Conservation (phyloP, 1,284 basidiomycete species). For the Laetiporus sulphureus region DNA sequence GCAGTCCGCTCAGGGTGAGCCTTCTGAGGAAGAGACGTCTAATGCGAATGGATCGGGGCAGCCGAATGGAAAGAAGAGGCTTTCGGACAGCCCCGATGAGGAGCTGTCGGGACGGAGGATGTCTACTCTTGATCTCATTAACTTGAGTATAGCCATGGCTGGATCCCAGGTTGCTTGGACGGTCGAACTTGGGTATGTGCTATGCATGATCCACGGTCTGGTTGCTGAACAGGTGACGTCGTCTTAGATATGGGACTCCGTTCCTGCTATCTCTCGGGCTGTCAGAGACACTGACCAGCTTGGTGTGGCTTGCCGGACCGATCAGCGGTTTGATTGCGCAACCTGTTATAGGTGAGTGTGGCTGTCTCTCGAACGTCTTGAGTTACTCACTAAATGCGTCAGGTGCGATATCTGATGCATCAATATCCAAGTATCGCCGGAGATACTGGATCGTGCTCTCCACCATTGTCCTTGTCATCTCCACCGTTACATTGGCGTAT, state of each 20-base stretch:
- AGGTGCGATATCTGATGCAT: slow-evolving; percentile 93
- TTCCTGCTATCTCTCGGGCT: slow-evolving; percentile 88
- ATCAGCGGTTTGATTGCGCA: slow-evolving; percentile 92
- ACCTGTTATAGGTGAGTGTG: slow-evolving; percentile 77
- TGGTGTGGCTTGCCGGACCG: slow-evolving; percentile 97
- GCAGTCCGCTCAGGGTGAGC: slow-evolving; percentile 9
- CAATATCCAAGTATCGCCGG: slow-evolving; percentile 80
- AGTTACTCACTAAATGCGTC: background rate
- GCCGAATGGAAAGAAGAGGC: slow-evolving; percentile 15
- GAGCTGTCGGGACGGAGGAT: slow-evolving; percentile 30
- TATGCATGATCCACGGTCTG: background rate
- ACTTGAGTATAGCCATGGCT: slow-evolving; percentile 76
- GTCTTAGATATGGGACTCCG: slow-evolving; percentile 83
- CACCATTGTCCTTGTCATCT: slow-evolving; percentile 65
- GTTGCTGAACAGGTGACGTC: background rate
- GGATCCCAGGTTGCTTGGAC: slow-evolving; percentile 94
- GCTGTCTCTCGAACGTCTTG: background rate
- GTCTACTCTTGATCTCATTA: slow-evolving; percentile 69
- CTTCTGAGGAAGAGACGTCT: background rate
- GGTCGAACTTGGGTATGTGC: slow-evolving; percentile 74
- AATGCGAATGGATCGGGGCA: slow-evolving; percentile 5
- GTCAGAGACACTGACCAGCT: slow-evolving; percentile 84
- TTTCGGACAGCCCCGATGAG: slow-evolving; percentile 9
- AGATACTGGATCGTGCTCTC: slow-evolving; percentile 87
- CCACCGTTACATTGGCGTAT: slow-evolving; percentile 79